These are phyloP conservation scores for Hondaea fermentalgiana DNA, from an alignment of 108 stramenopile species.

Conservation along the genomic window DNA sequence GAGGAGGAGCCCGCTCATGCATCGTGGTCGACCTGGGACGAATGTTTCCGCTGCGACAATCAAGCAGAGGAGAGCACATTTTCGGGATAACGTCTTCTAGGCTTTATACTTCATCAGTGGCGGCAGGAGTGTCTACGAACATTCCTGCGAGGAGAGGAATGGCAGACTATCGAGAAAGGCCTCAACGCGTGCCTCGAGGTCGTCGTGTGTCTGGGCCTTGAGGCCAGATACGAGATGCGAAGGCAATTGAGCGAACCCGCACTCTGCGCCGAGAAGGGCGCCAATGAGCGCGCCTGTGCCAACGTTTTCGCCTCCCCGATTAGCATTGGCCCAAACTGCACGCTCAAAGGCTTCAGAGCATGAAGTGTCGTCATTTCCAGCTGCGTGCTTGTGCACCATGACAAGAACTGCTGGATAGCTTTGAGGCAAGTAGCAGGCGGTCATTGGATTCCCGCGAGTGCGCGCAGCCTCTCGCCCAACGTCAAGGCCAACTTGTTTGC, in stretches of 20 bases:
- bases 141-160: not conserved
- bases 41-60: not conserved
- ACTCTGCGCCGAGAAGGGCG: conserved; percentile 64
- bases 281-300: conserved; percentile 69
- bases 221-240: conserved; percentile 48
- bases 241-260: conserved; percentile 43
- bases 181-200: not conserved
- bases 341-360: not conserved
- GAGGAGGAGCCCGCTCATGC: not conserved
- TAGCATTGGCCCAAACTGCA: conserved; percentile 68
- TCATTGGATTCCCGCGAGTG: not conserved
- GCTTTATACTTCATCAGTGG: too few species aligned
- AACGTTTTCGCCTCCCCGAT: conserved; percentile 79
- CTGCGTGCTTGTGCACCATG: conserved; percentile 62
- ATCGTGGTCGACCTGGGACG: not conserved
- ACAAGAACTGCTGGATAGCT: conserved; percentile 57
- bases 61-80: not conserved
- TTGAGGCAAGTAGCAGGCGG: conserved; percentile 62
- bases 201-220: not conserved
- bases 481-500: not conserved
- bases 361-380: conserved; percentile 18
- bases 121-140: not conserved
- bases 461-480: not conserved
- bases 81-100: too few species aligned
- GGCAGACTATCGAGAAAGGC: not conserved